Evolutionary conservation across 2,329 filamentous ascomycete species (phyloP).

Genomic region (Endoconidiophora laricicola): DNA sequence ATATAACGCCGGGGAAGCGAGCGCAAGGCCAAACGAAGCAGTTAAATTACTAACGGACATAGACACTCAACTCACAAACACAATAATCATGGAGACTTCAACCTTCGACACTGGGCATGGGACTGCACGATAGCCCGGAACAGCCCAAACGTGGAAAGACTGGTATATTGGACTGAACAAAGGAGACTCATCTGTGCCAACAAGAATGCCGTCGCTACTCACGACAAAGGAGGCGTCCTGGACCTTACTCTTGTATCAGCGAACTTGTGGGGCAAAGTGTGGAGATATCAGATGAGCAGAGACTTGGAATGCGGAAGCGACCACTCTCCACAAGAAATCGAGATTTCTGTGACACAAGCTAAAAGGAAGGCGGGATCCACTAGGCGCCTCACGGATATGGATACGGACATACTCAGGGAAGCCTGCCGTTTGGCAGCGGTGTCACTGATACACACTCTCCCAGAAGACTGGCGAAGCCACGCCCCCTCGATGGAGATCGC

Average conservation of each 20-base stretch:
- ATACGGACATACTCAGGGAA: not conserved
- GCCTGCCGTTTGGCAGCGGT: not conserved
- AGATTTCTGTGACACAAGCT: too few species aligned
- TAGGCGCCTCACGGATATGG: not conserved
- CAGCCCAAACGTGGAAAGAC: not conserved
- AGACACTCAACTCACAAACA: not conserved
- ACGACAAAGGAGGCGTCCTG: not conserved
- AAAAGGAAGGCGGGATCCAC: too few species aligned
- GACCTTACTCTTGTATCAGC: not conserved
- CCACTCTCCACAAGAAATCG: slow-evolving; percentile 1
- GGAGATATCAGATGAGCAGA: not conserved
- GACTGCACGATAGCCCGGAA: not conserved
- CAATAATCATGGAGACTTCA: slow-evolving; percentile 7
- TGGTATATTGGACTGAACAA: not conserved
- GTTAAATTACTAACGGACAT: not conserved
- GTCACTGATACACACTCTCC: not conserved
- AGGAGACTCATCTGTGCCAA: not conserved
- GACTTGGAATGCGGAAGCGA: slow-evolving; percentile 5
- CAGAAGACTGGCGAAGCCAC: not conserved
- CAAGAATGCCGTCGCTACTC: not conserved
- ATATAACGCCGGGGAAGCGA: not conserved
- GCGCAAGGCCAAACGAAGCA: not conserved
- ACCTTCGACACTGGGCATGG: not conserved
- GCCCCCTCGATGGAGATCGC: not conserved
- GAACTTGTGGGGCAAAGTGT: not conserved